Conservation (phyloP, 2,329 filamentous ascomycete species). For the Xylariaceae sp. region DNA sequence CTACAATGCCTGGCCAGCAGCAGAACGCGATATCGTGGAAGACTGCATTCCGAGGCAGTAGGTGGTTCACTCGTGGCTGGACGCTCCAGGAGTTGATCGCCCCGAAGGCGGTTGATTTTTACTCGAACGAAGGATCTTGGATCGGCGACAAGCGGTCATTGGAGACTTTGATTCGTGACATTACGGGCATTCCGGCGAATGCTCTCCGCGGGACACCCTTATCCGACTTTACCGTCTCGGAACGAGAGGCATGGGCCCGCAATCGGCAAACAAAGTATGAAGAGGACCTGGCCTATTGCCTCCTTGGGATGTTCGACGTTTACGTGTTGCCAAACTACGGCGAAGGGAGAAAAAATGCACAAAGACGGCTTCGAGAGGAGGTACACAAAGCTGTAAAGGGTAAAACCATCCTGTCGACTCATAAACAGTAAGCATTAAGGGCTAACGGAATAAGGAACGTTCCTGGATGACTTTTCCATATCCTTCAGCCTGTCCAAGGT, state of each 20-base stretch:
- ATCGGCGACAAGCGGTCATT: slow-evolving; percentile 9
- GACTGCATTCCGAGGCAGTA: background rate
- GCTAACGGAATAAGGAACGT: slow-evolving; percentile 16
- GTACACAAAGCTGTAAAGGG: slow-evolving; percentile 8
- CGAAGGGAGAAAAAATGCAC: slow-evolving; percentile 10
- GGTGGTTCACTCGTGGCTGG: too few species aligned
- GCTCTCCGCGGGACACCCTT: slow-evolving; percentile 6
- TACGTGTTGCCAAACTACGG: slow-evolving; percentile 11
- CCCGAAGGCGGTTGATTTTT: background rate
- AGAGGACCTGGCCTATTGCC: slow-evolving; percentile 13
- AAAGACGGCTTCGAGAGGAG: slow-evolving; percentile 11
- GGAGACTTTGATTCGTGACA: slow-evolving; percentile 4
- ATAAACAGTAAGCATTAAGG: background rate
- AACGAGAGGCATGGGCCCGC: slow-evolving; percentile 9
- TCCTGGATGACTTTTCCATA: slow-evolving; percentile 22
- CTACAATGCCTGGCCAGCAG: background rate
- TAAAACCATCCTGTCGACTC: slow-evolving; percentile 1
- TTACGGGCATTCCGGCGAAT: slow-evolving; percentile 5
- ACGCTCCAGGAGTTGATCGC: too few species aligned
- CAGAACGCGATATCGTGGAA: background rate
- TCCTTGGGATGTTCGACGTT: slow-evolving; percentile 14
- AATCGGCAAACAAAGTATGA: slow-evolving; percentile 10
- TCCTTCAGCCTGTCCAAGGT: slow-evolving; percentile 23
- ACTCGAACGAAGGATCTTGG: slow-evolving; percentile 5
- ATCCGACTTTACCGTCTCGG: slow-evolving; percentile 5